A percentile compares a stretch with the other conserved stretches of the same genome.
Evolutionary conservation across 805 yeast species (phyloP).

Genomic region (Starmerella gropengiesseri): DNA sequence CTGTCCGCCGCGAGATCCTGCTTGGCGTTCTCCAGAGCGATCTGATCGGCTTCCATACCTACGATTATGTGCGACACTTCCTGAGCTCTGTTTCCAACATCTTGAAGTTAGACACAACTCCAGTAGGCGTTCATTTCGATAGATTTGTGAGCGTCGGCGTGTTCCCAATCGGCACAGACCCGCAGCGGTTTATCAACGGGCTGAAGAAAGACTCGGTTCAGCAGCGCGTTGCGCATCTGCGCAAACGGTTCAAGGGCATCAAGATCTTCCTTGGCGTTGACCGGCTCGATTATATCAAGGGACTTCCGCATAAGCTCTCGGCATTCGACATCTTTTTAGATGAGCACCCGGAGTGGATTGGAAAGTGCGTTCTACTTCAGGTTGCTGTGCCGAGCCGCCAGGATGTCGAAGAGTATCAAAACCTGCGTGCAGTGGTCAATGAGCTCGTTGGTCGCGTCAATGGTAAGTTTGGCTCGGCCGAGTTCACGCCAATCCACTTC

Average conservation of each 20-base stretch:
- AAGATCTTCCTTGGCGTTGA: conserved; percentile 95
- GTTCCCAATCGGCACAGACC: conserved; percentile 98
- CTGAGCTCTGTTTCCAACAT: conserved; percentile 79
- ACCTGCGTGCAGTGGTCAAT: conserved; percentile 83
- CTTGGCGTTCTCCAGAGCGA: conserved; percentile 90
- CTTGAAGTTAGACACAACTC: conserved; percentile 69
- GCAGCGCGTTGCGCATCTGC: conserved; percentile 52
- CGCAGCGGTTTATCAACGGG: conserved; percentile 78
- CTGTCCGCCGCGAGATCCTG: conserved; percentile 86
- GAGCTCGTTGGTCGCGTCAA: conserved; percentile 94
- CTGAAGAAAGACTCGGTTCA: conserved; percentile 52
- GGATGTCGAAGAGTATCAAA: conserved; percentile 95
- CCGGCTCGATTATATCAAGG: conserved; percentile 90
- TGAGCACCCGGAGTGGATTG: conserved; percentile 97
- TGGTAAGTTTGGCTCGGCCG: conserved; percentile 92
- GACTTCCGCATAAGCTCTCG: conserved; percentile 93
- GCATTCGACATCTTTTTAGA: conserved; percentile 87
- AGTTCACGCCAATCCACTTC: conserved; percentile 94
- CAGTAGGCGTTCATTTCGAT: conserved; percentile 79
- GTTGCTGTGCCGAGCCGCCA: conserved; percentile 97
- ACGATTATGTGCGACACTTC: conserved; percentile 95
- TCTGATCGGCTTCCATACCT: conserved; percentile 96
- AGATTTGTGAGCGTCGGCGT: conserved; percentile 82
- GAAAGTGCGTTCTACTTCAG: conserved; percentile 89
- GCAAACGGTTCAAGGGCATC: conserved; percentile 56